Conservation (phyloP, 257 asterid species). For the Thymus quinquecostatus region DNA sequence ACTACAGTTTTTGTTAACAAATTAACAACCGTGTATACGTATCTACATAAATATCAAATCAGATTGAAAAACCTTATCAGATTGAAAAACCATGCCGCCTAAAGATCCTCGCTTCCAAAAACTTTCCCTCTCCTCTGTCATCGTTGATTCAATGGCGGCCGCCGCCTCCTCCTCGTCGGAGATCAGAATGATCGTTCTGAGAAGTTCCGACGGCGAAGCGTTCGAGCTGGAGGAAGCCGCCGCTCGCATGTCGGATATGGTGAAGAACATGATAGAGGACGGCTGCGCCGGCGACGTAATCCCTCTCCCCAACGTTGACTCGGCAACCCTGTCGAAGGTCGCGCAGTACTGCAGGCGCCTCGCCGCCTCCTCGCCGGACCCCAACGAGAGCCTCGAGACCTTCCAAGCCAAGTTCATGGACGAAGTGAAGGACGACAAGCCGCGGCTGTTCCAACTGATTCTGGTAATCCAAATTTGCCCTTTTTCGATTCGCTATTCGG, state of each 20-base stretch:
- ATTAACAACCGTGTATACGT: too few species aligned
- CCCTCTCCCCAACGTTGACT: conserved; percentile 41
- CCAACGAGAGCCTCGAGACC: conserved; percentile 33
- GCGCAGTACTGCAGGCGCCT: conserved; percentile 46
- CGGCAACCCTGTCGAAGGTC: conserved; percentile 44
- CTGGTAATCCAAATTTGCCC: too few species aligned
- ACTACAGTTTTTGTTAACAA: too few species aligned
- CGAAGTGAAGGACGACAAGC: conserved; percentile 34
- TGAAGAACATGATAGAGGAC: neutral
- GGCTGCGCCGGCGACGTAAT: neutral
- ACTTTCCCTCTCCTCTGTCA: neutral
- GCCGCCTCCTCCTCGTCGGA: neutral
- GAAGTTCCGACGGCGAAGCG: neutral
- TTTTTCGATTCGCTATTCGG: neutral
- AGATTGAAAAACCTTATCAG: too few species aligned
- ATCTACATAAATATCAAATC: too few species aligned
- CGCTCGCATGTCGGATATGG: neutral
- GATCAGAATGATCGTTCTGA: neutral
- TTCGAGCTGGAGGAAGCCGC: neutral
- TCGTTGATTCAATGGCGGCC: neutral
- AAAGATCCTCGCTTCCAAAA: neutral
- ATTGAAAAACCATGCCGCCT: too few species aligned
- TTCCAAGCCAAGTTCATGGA: conserved; percentile 41
- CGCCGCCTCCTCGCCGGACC: conserved; percentile 30
- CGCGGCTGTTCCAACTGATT: too few species aligned